phyloP scores from a whole-genome alignment of 257 asterid genomes.

The Fraxinus excelsior region DNA sequence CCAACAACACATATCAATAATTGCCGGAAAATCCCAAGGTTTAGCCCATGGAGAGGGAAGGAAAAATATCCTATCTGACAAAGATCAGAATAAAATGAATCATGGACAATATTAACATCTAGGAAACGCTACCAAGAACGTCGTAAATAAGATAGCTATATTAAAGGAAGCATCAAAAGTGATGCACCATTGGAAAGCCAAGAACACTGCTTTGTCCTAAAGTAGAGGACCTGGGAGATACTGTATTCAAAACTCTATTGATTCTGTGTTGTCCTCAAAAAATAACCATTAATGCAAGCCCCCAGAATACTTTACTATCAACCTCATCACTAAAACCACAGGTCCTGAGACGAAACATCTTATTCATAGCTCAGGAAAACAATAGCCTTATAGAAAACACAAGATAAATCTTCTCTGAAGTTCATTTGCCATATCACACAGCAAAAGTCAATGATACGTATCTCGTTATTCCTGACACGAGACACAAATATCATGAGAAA shows the following conservation, averaged over 20 bases:
- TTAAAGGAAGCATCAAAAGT: neutral
- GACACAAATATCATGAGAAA: neutral
- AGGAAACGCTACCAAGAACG: neutral
- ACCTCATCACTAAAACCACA: neutral
- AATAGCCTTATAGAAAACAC: neutral
- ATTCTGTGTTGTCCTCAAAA: neutral
- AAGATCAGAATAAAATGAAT: neutral
- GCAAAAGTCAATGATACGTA: neutral
- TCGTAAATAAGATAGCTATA: neutral
- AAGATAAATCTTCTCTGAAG: neutral
- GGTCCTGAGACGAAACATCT: neutral
- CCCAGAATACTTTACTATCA: neutral
- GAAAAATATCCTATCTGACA: neutral
- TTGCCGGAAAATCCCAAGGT: neutral
- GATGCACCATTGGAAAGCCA: neutral
- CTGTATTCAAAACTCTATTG: neutral
- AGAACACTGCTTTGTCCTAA: neutral
- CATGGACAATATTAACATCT: neutral
- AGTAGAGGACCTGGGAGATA: neutral
- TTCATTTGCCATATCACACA: neutral
- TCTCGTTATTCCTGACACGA: neutral
- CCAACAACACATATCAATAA: neutral
- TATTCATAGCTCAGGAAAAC: neutral
- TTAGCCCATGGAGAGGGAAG: neutral
- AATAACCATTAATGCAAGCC: neutral